Evolutionary conservation across 2,329 filamentous ascomycete species (phyloP).

Genomic region (Cytospora mali): DNA sequence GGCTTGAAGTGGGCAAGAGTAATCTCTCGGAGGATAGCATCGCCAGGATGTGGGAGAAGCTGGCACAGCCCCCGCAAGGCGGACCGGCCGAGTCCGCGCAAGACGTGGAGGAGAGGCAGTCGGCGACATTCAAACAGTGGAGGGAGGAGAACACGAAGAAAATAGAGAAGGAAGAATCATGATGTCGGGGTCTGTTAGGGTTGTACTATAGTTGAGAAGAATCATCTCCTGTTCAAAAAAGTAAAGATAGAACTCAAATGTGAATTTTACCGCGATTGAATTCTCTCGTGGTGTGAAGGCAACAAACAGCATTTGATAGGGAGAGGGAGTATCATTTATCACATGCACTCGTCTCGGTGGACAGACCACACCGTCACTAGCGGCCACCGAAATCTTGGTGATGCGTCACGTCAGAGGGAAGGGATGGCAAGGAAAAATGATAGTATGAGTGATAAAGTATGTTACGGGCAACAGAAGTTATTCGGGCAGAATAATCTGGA

Average conservation of each 20-base stretch:
- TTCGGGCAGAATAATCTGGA: neutral
- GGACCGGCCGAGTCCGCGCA: too few species aligned
- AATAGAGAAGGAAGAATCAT: neutral
- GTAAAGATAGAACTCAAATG: neutral
- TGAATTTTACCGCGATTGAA: neutral
- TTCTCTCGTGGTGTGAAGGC: neutral
- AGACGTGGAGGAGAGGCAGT: neutral
- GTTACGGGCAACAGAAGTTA: neutral
- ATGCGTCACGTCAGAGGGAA: too few species aligned
- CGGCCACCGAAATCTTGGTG: too few species aligned
- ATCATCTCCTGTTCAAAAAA: neutral
- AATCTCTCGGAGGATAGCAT: neutral
- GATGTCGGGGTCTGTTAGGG: neutral
- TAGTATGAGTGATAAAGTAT: neutral
- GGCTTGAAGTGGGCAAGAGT: too few species aligned
- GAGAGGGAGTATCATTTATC: too few species aligned
- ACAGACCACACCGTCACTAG: too few species aligned
- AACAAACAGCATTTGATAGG: neutral
- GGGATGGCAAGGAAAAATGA: too few species aligned
- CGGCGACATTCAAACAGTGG: slow-evolving; percentile 26
- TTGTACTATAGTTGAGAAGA: slow-evolving; percentile 11
- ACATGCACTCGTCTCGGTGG: too few species aligned
- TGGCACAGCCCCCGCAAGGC: too few species aligned
- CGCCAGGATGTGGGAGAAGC: neutral
- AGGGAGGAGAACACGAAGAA: slow-evolving; percentile 12